A percentile compares a stretch with the other conserved stretches of the same genome.
These are phyloP conservation scores for Colletotrichum filicis DNA, from an alignment of 2,329 filamentous ascomycete genomes.

Conservation along the genomic window DNA sequence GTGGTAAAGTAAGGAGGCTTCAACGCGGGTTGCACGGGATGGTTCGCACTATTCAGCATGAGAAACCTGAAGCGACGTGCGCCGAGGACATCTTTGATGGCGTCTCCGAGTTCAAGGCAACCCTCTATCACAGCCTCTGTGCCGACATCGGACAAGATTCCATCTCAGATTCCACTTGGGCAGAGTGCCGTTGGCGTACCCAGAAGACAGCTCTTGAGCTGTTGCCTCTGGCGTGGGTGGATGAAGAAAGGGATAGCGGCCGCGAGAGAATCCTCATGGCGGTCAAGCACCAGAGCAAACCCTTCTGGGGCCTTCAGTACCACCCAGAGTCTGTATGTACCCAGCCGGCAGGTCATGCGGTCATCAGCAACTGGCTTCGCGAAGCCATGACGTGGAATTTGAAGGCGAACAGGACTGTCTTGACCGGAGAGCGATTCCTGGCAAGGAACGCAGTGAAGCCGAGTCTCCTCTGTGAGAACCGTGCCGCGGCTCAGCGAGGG, in stretches of 20 bases:
- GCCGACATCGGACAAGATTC: constrained; percentile 64
- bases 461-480: constrained; percentile 45
- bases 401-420: constrained; percentile 38
- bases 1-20: constrained; percentile 73
- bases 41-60: constrained; percentile 74
- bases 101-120: constrained; percentile 72
- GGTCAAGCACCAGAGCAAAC: constrained; percentile 72
- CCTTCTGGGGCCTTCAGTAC: constrained; percentile 90
- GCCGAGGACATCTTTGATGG: constrained; percentile 71
- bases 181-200: constrained; percentile 51
- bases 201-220: constrained; percentile 51
- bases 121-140: constrained; percentile 78
- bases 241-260: constrained; percentile 51
- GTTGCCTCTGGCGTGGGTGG: constrained; percentile 72
- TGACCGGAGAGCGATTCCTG: constrained; percentile 36
- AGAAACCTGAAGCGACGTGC: constrained; percentile 32
- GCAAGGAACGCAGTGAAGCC: constrained; percentile 46
- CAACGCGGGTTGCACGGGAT: constrained; percentile 85
- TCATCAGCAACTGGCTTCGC: constrained; percentile 82
- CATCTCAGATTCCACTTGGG: constrained; percentile 49
- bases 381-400: constrained; percentile 71
- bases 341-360: constrained; percentile 69
- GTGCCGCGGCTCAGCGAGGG: not conserved
- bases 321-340: constrained; percentile 93
- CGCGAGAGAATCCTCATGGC: constrained; percentile 78